Conservation (phyloP, 345 rosid genomes). For the Arabidopsis suecica region DNA sequence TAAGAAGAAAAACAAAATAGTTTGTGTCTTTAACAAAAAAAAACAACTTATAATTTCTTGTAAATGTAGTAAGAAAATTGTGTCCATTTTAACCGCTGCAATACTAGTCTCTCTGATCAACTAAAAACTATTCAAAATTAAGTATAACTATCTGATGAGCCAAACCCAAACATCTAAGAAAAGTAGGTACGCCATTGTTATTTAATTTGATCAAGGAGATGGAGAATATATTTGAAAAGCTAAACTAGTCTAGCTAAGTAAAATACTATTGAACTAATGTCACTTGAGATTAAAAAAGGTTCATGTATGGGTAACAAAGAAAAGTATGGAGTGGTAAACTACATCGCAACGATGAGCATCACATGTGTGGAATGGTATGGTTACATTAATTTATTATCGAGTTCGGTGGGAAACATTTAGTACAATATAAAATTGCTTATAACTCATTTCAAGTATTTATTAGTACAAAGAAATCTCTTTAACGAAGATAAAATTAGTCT, state of each 20-base stretch:
- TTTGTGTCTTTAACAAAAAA: too few species aligned
- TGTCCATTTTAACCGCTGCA: background rate
- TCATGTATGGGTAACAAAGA: background rate
- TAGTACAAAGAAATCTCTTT: background rate
- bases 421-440: too few species aligned
- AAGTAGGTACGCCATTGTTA: background rate
- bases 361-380: slow-evolving; percentile 25
- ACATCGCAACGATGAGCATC: slow-evolving; percentile 9
- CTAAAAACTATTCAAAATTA: background rate
- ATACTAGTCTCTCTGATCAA: background rate
- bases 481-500: background rate
- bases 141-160: slow-evolving; percentile 8
- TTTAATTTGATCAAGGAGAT: slow-evolving; percentile 1
- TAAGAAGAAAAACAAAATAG: too few species aligned
- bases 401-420: background rate
- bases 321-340: background rate
- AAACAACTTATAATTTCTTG: too few species aligned
- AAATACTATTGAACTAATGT: background rate
- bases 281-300: background rate
- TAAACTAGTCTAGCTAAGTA: background rate
- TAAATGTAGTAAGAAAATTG: background rate
- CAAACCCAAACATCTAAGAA: slow-evolving; percentile 6
- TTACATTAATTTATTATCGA: slow-evolving; percentile 1
- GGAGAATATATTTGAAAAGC: background rate
- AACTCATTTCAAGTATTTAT: too few species aligned